A percentile compares a stretch with the other conserved stretches of the same genome.
These are phyloP conservation scores for Eucalyptus tenuipes DNA, from an alignment of 345 rosid species.

Conservation along the genomic window DNA sequence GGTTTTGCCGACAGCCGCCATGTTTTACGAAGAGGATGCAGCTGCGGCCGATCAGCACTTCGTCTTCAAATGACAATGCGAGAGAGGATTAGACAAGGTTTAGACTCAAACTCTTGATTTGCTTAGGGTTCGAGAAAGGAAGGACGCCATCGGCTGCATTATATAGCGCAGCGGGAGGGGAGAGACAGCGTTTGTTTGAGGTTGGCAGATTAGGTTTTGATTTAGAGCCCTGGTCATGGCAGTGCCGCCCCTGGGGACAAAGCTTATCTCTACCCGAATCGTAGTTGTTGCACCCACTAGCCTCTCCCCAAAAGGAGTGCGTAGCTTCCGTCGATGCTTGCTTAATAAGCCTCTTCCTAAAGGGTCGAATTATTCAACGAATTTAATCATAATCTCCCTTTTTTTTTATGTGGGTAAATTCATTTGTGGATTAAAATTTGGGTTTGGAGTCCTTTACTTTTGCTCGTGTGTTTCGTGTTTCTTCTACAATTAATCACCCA, in stretches of 20 bases:
- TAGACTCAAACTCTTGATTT: not conserved
- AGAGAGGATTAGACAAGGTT: not conserved
- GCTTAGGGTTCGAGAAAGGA: not conserved
- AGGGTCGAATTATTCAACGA: not conserved
- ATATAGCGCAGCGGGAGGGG: not conserved
- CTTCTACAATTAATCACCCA: not conserved
- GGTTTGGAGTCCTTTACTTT: not conserved
- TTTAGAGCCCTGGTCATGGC: conserved; percentile 2
- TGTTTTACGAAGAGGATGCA: not conserved
- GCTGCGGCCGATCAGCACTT: not conserved
- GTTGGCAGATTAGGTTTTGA: conserved; percentile 67
- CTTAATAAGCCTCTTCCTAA: conserved; percentile 12
- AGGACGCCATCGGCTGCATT: not conserved
- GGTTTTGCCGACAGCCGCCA: not conserved
- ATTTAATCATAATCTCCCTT: not conserved
- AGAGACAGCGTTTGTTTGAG: conserved; percentile 6
- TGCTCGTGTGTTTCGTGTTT: not conserved
- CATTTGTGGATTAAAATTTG: not conserved
- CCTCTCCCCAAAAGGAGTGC: not conserved
- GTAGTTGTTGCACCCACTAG: conserved; percentile 64
- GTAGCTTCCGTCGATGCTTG: conserved; percentile 24
- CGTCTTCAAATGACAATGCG: not conserved
- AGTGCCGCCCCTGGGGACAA: not conserved
- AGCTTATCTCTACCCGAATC: conserved; percentile 18
- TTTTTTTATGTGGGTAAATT: not conserved